A percentile compares a stretch with the other conserved stretches of the same genome.
These are phyloP conservation scores for Cardamine occulta DNA, from an alignment of 345 rosid species.

Conservation along the genomic window DNA sequence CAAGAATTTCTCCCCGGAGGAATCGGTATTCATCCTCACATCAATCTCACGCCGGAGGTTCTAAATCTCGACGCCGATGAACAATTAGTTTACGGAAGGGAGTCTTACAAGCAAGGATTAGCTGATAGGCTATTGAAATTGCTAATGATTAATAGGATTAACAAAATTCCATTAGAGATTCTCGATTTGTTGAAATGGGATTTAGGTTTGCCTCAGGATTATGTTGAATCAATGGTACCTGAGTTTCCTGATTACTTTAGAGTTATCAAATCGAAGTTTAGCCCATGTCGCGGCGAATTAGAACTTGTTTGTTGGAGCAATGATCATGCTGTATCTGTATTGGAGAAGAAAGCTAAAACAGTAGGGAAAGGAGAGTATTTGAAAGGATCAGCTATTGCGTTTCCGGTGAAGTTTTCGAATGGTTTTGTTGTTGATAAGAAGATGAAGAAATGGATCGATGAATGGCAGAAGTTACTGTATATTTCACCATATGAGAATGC, in stretches of 20 bases:
- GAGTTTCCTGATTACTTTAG: conserved; percentile 90
- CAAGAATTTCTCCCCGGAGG: conserved; percentile 81
- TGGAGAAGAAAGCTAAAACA: conserved; percentile 59
- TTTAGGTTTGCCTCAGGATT: conserved; percentile 79
- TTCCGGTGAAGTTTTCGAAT: conserved; percentile 61
- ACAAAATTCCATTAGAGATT: conserved; percentile 60
- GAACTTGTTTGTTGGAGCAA: conserved; percentile 90
- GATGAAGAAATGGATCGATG: conserved; percentile 70
- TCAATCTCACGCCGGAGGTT: conserved; percentile 77
- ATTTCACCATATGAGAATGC: conserved; percentile 80
- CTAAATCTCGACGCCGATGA: conserved; percentile 83
- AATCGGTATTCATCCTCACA: conserved; percentile 65
- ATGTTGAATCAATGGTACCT: conserved; percentile 54
- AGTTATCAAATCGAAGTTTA: conserved; percentile 38
- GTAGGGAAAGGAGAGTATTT: conserved; percentile 40
- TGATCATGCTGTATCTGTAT: conserved; percentile 59
- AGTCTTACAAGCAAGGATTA: conserved; percentile 57
- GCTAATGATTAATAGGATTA: conserved; percentile 67
- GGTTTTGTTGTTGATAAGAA: conserved; percentile 80
- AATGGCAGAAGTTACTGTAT: conserved; percentile 90
- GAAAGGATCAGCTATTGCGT: conserved; percentile 56
- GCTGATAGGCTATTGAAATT: conserved; percentile 77
- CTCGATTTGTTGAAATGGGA: conserved; percentile 78
- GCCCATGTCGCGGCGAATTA: conserved; percentile 43
- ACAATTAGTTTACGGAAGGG: conserved; percentile 76